Base-by-base conservation (phyloP, 805 yeast genomes). In the Vanderwaltozyma polyspora region DNA sequence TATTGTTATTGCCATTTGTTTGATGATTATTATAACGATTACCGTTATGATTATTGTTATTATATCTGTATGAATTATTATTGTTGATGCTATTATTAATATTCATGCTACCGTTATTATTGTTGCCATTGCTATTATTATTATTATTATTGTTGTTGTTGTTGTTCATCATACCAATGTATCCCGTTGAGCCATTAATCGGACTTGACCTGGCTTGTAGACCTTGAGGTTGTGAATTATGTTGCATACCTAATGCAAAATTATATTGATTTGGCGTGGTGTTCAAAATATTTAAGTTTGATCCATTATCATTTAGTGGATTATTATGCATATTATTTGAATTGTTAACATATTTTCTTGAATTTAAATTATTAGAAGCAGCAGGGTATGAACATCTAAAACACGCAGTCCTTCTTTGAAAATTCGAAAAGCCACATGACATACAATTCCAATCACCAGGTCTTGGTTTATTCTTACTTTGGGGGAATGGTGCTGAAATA, bases 401-500 rank as follows among this genome's bases (percentile, higher is more conserved):
- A 59, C 96, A 87, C 2, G 93, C 93, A 3, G 93, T 81, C 58
- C 96, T 71, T 49, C 95, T 72, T 60, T 87, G 96, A 61, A 87
- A 87, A 58, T 87, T 87, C 17, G 94, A 82, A 51, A 87, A 87
- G 1, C 95, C 95, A 66, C 96, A 87, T 6, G 87, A 77, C 18
- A 95, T 94, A 58, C 96, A 87, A n/a, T 82, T 83, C 96, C 96
- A 87, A 55, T 87, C 96, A 15, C 96, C 96, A 0, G 96, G 96
- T 51, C 96, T 68, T 16, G 95, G 94, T 48, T 91, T 69, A 58
- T 87, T 86, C 45, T 84, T 80, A 24, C 77, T 71, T 21, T 79
- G 75, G 12, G 95, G 94, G 60, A 87, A 87, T 3, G 93, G 85
- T 0, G 83, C 70, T 39, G 87, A 63, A 28, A 87, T 70, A 26